Evolutionary conservation across 2,329 filamentous ascomycete species (phyloP), one percentile per base, ranked within the genome.

Genomic region (Xylaria sp.): DNA sequence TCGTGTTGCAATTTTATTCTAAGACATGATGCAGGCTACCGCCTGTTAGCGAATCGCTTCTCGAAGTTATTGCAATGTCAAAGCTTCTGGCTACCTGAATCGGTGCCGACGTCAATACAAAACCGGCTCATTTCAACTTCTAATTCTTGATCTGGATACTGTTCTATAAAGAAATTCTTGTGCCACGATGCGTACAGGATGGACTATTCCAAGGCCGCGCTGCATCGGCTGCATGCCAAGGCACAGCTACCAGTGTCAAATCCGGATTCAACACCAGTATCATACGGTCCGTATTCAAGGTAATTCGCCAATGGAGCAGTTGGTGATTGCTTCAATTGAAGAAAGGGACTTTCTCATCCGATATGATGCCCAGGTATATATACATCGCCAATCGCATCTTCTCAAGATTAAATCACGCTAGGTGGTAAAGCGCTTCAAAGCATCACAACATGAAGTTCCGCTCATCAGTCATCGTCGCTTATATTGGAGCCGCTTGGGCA

Each of bases 141-240:
- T 15, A 25, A 31, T 54, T 54, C 49, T 54, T 31, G 49, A 33
- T 54, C 28, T 33, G 8, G 49, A n/a, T 33, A 31, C 13, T 31
- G 2, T 31, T 36, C 28, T 36, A 55, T 10, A 6, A 3, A 10
- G 3, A 23, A 39, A 31, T 9, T 31, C n/a, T 12, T 13, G 15
- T 54, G 33, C 46, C 5, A 46, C 55, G 13, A 48, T 60, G 48
- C 63, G 59, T 31, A 46, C 20, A 18, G 7, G 4, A 49, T 23
- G 18, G 18, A 33, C 20, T 20, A 6, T 65, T 59, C 63, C 63
- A 65, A 65, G 63, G 63, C 36, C 25, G 48, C 25, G 46, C 62
- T 65, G 48, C 51, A 63, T 63, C 51, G 18, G 12, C 49, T 56
- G 51, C 63, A 65, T 65, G 31, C 63, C 62, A 65, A 65, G 62